Percentiles rank a stretch among this genome's conserved stretches.
Conservation (phyloP, 192 early-diverging fungal genomes). For the Umbelopsis sp. region DNA sequence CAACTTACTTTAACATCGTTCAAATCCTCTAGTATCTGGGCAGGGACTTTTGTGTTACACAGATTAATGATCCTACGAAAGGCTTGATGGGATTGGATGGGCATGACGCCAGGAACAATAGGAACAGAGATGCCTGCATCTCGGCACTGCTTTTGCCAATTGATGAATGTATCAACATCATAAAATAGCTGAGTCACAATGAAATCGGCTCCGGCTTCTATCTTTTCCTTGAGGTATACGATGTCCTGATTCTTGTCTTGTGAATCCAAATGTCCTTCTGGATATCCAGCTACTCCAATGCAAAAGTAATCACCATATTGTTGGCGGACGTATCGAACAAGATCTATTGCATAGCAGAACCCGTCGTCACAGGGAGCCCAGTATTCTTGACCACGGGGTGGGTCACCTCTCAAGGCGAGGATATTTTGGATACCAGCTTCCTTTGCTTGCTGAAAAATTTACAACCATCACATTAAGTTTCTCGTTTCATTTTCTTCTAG, state of each 20-base stretch:
- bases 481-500: conserved; percentile 32
- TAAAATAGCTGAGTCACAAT: conserved; percentile 87
- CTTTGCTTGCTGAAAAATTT: conserved; percentile 50
- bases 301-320: conserved; percentile 84
- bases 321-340: conserved; percentile 78
- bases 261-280: conserved; percentile 80
- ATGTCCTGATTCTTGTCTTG: conserved; percentile 53
- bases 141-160: conserved; percentile 70
- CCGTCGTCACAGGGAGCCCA: conserved; percentile 75
- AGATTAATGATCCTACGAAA: conserved; percentile 82
- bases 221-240: conserved; percentile 67
- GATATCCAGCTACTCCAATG: conserved; percentile 88
- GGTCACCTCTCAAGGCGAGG: conserved; percentile 82
- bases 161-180: conserved; percentile 70
- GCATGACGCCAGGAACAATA: conserved; percentile 89
- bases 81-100: conserved; percentile 78
- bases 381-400: conserved; percentile 76
- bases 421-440: conserved; percentile 80
- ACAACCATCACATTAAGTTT: conserved; percentile 69
- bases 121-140: conserved; percentile 55
- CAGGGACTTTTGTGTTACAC: conserved; percentile 71
- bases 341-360: conserved; percentile 76
- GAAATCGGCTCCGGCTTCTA: conserved; percentile 83
- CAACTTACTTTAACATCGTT: conserved; percentile 72
- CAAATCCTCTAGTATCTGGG: conserved; percentile 55